These are phyloP conservation scores for Mycosphaerella sp. DNA, from an alignment of 2,329 filamentous ascomycete genomes.

Conservation along the genomic window DNA sequence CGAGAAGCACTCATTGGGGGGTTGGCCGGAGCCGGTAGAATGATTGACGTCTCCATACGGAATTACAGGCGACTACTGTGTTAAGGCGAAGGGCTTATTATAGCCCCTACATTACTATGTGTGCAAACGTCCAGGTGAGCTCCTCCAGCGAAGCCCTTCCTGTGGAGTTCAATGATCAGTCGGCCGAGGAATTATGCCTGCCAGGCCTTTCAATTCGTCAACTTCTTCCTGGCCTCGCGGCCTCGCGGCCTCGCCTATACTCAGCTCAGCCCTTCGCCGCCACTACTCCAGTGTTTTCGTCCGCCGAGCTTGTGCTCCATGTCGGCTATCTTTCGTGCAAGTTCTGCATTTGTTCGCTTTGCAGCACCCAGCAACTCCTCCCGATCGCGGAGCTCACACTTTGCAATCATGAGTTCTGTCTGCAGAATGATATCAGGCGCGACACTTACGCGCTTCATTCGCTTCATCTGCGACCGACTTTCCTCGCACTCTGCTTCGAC, in stretches of 20 bases:
- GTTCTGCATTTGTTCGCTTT: constrained; percentile 5
- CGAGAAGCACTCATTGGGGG: too few species aligned
- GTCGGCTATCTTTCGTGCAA: constrained; percentile 3
- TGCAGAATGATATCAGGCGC: constrained; percentile 1
- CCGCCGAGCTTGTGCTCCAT: constrained; percentile 1
- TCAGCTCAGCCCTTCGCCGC: not conserved
- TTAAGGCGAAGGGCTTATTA: too few species aligned
- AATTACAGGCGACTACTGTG: too few species aligned
- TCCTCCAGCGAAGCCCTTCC: too few species aligned
- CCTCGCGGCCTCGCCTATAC: too few species aligned
- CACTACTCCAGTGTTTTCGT: not conserved
- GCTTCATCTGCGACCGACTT: constrained; percentile 3
- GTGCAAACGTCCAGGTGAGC: too few species aligned
- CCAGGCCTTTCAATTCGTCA: not conserved
- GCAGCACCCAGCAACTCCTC: constrained; percentile 4
- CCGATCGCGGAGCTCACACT: constrained; percentile 2
- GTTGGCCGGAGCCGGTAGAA: too few species aligned
- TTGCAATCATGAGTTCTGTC: constrained; percentile 1
- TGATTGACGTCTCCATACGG: too few species aligned
- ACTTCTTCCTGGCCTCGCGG: not conserved
- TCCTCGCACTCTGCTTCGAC: constrained; percentile 5
- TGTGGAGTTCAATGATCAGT: not conserved
- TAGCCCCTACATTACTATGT: too few species aligned
- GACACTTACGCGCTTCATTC: not conserved
- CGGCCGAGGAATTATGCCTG: constrained; percentile 1